Evolutionary conservation across 305 asterid genomes (phyloP).

Genomic region (Fraxinus velutina): DNA sequence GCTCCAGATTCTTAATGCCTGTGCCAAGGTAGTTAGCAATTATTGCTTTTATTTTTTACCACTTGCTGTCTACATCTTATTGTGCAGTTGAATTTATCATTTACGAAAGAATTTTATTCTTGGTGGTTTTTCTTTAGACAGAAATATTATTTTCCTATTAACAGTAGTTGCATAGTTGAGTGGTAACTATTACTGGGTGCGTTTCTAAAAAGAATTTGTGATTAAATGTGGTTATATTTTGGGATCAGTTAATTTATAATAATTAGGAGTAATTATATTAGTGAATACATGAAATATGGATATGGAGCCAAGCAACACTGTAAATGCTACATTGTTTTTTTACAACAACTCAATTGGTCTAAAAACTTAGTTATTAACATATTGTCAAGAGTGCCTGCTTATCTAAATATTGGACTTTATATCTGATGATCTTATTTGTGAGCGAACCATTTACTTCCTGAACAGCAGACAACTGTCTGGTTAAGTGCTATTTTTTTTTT

Average conservation of each 20-base stretch:
- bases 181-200: not conserved
- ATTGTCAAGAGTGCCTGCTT: slow-evolving; percentile 13
- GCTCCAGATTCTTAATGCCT: slow-evolving; percentile 50
- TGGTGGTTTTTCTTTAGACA: slow-evolving; percentile 7
- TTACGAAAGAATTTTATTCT: not conserved
- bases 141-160: not conserved
- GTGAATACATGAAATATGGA: not conserved
- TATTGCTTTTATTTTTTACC: slow-evolving; percentile 1
- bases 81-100: not conserved
- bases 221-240: slow-evolving; percentile 4
- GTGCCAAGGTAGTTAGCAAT: slow-evolving; percentile 35
- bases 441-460: not conserved
- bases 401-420: not conserved
- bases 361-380: slow-evolving; percentile 11
- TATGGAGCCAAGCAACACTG: not conserved
- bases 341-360: not conserved
- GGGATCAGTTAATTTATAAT: not conserved
- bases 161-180: not conserved
- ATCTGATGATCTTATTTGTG: slow-evolving; percentile 14
- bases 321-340: not conserved
- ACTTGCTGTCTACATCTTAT: not conserved
- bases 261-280: not conserved
- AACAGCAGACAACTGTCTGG: not conserved
- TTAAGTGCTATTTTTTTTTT: not conserved
- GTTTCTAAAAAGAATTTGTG: not conserved